Percentiles rank a stretch among this genome's conserved stretches.
phyloP scores from a whole-genome alignment of 1,284 basidiomycete genomes.

The Coniferiporia weirii region DNA sequence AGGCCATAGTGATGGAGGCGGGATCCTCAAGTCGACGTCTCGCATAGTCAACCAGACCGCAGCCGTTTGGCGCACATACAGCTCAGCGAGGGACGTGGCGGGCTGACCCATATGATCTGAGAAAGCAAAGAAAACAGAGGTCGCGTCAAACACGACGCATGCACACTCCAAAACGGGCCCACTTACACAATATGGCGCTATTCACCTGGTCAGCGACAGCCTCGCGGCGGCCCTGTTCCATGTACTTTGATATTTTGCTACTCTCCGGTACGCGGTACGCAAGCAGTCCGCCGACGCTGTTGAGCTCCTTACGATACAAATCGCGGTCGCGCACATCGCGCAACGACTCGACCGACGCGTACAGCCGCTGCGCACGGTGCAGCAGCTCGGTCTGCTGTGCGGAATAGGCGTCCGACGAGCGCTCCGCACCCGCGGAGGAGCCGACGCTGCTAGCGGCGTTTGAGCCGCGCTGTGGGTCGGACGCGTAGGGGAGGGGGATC shows the following conservation, averaged over 20 bases:
- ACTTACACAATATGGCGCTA: constrained; percentile 73
- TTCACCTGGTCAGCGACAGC: constrained; percentile 84
- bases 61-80: constrained; percentile 54
- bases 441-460: constrained; percentile 7
- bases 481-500: constrained; percentile 48
- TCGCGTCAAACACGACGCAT: background rate
- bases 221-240: constrained; percentile 68
- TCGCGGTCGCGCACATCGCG: constrained; percentile 46
- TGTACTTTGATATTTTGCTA: constrained; percentile 62
- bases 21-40: constrained; percentile 41
- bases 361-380: constrained; percentile 55
- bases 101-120: constrained; percentile 48
- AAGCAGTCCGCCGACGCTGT: constrained; percentile 67
- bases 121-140: background rate
- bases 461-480: constrained; percentile 17
- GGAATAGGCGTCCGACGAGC: constrained; percentile 10
- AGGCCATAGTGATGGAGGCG: constrained; percentile 39
- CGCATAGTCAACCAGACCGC: constrained; percentile 52
- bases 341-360: constrained; percentile 49
- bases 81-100: constrained; percentile 55
- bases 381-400: constrained; percentile 41
- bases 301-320: constrained; percentile 63
- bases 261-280: constrained; percentile 72
- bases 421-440: constrained; percentile 8
- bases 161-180: background rate